These are phyloP conservation scores for Cordyceps fumosorosea DNA, from an alignment of 2,329 filamentous ascomycete genomes.

Conservation along the genomic window DNA sequence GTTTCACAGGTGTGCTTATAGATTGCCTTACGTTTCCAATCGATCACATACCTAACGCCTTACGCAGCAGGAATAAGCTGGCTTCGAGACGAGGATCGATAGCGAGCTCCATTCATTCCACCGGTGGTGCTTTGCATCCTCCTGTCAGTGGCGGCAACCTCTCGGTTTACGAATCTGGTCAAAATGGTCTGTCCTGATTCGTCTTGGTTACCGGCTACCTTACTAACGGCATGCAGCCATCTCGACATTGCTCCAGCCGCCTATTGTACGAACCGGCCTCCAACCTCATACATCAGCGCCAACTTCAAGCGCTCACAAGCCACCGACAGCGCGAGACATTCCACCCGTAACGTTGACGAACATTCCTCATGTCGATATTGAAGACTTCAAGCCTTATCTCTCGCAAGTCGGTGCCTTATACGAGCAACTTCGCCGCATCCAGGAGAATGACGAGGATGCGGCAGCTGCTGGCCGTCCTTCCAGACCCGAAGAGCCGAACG, in stretches of 20 bases:
- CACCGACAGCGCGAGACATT: conserved; percentile 82
- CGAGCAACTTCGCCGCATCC: conserved; percentile 79
- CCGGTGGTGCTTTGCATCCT: conserved; percentile 76
- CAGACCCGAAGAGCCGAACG: conserved; percentile 37
- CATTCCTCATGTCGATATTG: conserved; percentile 70
- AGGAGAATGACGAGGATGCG: conserved; percentile 66
- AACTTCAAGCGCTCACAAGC: conserved; percentile 65
- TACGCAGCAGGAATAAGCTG: conserved; percentile 17
- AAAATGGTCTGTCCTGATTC: conserved; percentile 58
- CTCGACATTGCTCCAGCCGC: conserved; percentile 84
- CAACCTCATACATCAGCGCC: conserved; percentile 70
- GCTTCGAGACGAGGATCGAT: conserved; percentile 67
- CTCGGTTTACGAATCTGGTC: conserved; percentile 63
- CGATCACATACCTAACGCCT: background rate
- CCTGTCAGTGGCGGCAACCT: conserved; percentile 49
- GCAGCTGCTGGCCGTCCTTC: conserved; percentile 34
- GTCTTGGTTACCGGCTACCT: background rate
- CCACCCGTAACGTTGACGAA: conserved; percentile 89
- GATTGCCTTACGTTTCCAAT: background rate
- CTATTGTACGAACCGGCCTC: conserved; percentile 82
- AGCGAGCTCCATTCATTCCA: conserved; percentile 80
- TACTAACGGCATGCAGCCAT: conserved; percentile 55
- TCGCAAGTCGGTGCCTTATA: conserved; percentile 80
- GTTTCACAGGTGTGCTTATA: conserved; percentile 49
- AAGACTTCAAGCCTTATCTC: conserved; percentile 79